These are phyloP conservation scores for Cystobasidium onofrii DNA, from an alignment of 768 basidiomycete genomes.

Conservation along the genomic window DNA sequence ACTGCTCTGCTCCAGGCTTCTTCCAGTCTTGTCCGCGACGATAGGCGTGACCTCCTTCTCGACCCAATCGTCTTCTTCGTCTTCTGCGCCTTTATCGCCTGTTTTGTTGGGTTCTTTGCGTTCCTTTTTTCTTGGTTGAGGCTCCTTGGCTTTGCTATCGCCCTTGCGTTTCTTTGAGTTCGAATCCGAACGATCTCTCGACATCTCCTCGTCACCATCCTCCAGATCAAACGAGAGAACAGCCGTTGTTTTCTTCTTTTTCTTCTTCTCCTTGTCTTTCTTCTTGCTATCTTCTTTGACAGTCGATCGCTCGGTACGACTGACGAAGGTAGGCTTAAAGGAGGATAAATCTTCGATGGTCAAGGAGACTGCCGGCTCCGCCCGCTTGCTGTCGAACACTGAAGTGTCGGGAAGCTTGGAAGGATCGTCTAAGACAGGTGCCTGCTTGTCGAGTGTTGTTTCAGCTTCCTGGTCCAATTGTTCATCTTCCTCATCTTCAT, in stretches of 20 bases:
- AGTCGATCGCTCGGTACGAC: constrained; percentile 46
- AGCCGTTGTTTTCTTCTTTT: constrained; percentile 51
- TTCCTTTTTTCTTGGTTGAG: constrained; percentile 25
- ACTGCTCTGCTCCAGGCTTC: background rate
- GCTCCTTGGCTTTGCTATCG: constrained; percentile 50
- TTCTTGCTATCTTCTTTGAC: constrained; percentile 48
- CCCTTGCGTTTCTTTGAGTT: constrained; percentile 43
- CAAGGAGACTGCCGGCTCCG: constrained; percentile 23
- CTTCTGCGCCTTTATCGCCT: background rate
- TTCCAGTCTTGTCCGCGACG: constrained; percentile 40
- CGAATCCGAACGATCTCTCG: constrained; percentile 33
- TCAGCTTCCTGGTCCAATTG: constrained; percentile 54
- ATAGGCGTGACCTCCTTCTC: constrained; percentile 37
- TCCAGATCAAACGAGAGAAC: constrained; percentile 73
- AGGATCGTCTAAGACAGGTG: background rate
- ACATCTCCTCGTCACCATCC: constrained; percentile 52
- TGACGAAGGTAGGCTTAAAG: constrained; percentile 83
- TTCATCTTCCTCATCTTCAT: constrained; percentile 74
- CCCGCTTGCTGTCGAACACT: background rate
- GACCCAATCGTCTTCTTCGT: constrained; percentile 42
- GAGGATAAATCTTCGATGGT: constrained; percentile 49
- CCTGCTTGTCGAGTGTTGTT: constrained; percentile 36
- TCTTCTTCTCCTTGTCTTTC: constrained; percentile 47
- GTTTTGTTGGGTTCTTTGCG: background rate
- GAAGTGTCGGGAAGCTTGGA: background rate